phyloP scores from a whole-genome alignment of 1,284 basidiomycete genomes.

The Melampsora larici-populina region DNA sequence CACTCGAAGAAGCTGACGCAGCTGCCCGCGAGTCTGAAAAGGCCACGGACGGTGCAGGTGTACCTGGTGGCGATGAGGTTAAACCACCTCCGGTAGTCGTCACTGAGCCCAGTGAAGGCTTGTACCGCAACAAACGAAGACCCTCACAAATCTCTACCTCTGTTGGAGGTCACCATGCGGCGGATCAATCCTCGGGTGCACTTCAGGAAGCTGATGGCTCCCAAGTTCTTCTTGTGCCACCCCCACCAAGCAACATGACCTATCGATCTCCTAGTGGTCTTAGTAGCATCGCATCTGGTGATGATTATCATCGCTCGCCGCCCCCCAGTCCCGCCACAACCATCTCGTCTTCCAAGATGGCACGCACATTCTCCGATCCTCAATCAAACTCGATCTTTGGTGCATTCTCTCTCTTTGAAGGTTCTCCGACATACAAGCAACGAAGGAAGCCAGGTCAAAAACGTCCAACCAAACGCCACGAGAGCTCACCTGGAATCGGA shows the following conservation, averaged over 20 bases:
- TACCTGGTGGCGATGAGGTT: constrained; percentile 35
- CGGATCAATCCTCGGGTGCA: constrained; percentile 13
- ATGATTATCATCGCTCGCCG: constrained; percentile 55
- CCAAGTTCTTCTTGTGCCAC: constrained; percentile 33
- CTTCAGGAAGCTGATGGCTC: constrained; percentile 41
- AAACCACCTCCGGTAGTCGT: constrained; percentile 40
- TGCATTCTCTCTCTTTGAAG: constrained; percentile 72
- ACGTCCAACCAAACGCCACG: constrained; percentile 23
- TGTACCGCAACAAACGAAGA: constrained; percentile 26
- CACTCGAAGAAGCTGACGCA: constrained; percentile 51
- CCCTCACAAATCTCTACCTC: constrained; percentile 42
- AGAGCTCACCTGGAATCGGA: constrained; percentile 34
- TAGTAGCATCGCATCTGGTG: constrained; percentile 54
- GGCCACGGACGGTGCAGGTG: constrained; percentile 19
- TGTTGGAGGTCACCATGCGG: neutral
- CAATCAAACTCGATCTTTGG: constrained; percentile 60
- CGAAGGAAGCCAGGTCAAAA: constrained; percentile 68
- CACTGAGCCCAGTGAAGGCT: constrained; percentile 41
- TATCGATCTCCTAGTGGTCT: constrained; percentile 47
- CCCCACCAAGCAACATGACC: constrained; percentile 26
- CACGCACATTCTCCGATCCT: constrained; percentile 49
- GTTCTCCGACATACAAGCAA: constrained; percentile 77
- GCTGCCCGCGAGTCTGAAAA: neutral
- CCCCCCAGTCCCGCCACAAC: constrained; percentile 46
- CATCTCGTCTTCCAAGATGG: constrained; percentile 48